Conservation (phyloP, 2,329 filamentous ascomycete genomes). For the Fusarium sp. region DNA sequence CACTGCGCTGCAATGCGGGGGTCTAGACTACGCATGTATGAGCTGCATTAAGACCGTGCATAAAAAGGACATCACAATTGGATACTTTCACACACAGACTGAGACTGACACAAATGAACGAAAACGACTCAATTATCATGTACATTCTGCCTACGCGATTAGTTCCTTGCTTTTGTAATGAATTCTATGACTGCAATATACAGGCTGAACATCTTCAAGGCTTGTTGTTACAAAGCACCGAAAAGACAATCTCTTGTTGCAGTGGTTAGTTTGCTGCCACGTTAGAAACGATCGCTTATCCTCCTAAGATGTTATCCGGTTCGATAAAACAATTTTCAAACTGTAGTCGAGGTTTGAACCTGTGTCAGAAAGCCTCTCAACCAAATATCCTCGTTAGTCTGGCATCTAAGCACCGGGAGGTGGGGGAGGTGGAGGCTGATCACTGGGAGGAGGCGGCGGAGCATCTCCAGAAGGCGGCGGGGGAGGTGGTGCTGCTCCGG, state of each 20-base stretch:
- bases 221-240: constrained; percentile 7
- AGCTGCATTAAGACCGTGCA: constrained; percentile 39
- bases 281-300: constrained; percentile 31
- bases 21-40: constrained; percentile 39
- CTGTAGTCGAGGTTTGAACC: background rate
- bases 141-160: constrained; percentile 48
- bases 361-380: background rate
- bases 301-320: constrained; percentile 8
- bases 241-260: constrained; percentile 22
- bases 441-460: constrained; percentile 74
- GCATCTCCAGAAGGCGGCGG: constrained; percentile 68
- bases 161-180: constrained; percentile 36
- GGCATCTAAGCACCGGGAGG: constrained; percentile 63
- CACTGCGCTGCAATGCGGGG: constrained; percentile 31
- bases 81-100: background rate
- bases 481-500: constrained; percentile 67
- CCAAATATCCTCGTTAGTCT: constrained; percentile 23
- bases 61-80: constrained; percentile 28
- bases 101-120: constrained; percentile 3
- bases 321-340: constrained; percentile 13
- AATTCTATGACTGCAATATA: constrained; percentile 31
- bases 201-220: constrained; percentile 9
- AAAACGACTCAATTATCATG: constrained; percentile 37
- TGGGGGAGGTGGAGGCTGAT: constrained; percentile 74
- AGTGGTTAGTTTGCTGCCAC: constrained; percentile 40